Base-by-base conservation (phyloP, 352 stramenopile species). In the Saprolegnia diclina region DNA sequence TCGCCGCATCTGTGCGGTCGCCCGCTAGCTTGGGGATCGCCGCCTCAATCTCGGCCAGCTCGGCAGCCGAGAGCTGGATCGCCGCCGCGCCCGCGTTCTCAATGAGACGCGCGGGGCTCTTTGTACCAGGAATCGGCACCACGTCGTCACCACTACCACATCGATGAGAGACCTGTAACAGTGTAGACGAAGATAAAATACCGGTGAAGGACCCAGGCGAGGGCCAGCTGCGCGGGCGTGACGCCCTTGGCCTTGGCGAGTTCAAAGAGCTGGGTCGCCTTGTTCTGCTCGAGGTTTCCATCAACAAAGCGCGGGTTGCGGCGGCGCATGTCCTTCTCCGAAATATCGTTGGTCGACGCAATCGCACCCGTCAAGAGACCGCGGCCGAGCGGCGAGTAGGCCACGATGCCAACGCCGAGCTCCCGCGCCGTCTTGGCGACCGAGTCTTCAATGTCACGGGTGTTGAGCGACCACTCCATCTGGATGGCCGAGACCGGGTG, bases 111-210 rank as follows among this genome's bases (percentile, higher is more conserved):
- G 26, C 35, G 42, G 40, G 7, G 14, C 48, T 59, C 44, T 76
- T 76, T 0, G 73, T 74, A n/a, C 73, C 73, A 11, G 72, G 72
- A 54, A 77, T 77, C 19, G 73, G 73, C 38, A 77, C 64, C 35
- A 77, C 71, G 44, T 77, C 71, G 10, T 74, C 55, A 6, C 72
- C 72, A 35, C 46, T 54, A 29, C 5, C 24, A 54, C 2, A 35
- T 35, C 29, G 29, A 35, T 35, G 29, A 35, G 29, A 6, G 29
- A 35, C 29, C 29, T 6, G 5, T 2, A 2, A 2, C 29, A 35
- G 29, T 35, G 29, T 5, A 35, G 2, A 35, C 29, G 29, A 35
- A 5, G 29, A 2, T 5, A 35, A 35, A 5, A 35, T 54, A 54
- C 46, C 75, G 70, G 35, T 65, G 61, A 44, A 75, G 73, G 1